Base-by-base conservation (phyloP, 2,329 filamentous ascomycete genomes). In the Hymenoscyphus linearis region DNA sequence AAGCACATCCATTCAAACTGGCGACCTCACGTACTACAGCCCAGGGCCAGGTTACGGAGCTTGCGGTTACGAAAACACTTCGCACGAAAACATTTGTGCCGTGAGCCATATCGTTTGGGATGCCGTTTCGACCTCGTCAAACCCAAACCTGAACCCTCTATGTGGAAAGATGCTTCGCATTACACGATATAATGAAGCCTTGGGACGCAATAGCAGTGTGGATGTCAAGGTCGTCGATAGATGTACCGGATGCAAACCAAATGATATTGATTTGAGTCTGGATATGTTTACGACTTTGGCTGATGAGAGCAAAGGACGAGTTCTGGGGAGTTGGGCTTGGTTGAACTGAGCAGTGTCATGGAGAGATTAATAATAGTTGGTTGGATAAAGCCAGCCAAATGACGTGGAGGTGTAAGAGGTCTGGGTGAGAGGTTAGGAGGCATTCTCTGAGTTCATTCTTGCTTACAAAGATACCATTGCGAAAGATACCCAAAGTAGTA, bases 61-160 rank as follows among this genome's bases (percentile, higher is more conserved):
- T 0, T 93, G 90, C 71, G 90, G 89, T 4, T 74, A 81, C 35
- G 78, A 75, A 1, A 84, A 82, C 58, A 74, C 71, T 1, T 76
- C 79, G 7, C 74, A 72, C 7, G 86, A 91, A 60, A 70, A 80
- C 60, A 82, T 93, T 47, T 86, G 83, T 37, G 83, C 90, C 0
- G 79, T 93, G 0, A 87, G 86, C 1, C 82, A 87, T 68, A 70
- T 80, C n/a, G 71, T 89, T 4, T 93, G 84, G 70, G 88, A 92
- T 71, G 79, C 83, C 0, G 77, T 77, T 1, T 75, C 76, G 55
- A 76, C 73, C 3, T 79, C 77, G 26, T 76, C 79, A 1, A 78
- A 86, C 70, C 81, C 83, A 0, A 91, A 90, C 70, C 71, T 76
- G 13, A 90, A 90, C 67, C 83, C 85, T 1, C 74, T 90, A 1